Evolutionary conservation across 2,329 filamentous ascomycete genomes (phyloP).

Genomic region (Nemania serpens): DNA sequence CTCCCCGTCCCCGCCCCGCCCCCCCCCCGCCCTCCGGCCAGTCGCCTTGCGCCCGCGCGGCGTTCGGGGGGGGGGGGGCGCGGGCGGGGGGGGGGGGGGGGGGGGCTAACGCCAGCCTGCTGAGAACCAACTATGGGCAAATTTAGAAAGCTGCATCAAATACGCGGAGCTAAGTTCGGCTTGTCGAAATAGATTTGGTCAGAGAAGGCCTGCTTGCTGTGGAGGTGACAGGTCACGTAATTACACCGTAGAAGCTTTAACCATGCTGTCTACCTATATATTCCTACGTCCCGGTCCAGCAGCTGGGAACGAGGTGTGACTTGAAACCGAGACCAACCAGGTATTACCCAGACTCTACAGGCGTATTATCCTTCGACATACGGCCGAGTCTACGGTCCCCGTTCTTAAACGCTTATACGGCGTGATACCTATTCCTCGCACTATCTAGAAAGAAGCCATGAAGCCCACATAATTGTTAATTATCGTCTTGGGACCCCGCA

Average conservation of each 20-base stretch:
- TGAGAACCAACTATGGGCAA: no score
- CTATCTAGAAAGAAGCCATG: neutral
- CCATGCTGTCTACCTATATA: constrained; percentile 13
- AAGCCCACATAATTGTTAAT: neutral
- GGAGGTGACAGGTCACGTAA: constrained; percentile 1
- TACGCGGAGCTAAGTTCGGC: neutral
- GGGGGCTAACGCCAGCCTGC: no score
- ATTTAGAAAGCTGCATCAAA: no score
- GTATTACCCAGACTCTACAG: neutral
- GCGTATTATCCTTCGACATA: neutral
- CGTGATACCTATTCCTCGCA: neutral
- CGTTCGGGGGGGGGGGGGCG: no score
- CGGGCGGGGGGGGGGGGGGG: no score
- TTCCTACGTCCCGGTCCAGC: neutral
- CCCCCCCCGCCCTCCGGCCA: no score
- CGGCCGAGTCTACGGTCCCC: neutral
- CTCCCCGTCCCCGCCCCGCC: no score
- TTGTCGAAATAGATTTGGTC: neutral
- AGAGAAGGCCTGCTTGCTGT: neutral
- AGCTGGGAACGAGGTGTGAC: neutral
- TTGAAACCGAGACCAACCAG: neutral
- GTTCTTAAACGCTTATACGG: neutral
- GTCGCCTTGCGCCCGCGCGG: no score
- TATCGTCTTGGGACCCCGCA: no score
- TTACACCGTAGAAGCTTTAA: neutral